phyloP scores from a whole-genome alignment of 768 basidiomycete genomes.

The Panaeolus papilionaceus region DNA sequence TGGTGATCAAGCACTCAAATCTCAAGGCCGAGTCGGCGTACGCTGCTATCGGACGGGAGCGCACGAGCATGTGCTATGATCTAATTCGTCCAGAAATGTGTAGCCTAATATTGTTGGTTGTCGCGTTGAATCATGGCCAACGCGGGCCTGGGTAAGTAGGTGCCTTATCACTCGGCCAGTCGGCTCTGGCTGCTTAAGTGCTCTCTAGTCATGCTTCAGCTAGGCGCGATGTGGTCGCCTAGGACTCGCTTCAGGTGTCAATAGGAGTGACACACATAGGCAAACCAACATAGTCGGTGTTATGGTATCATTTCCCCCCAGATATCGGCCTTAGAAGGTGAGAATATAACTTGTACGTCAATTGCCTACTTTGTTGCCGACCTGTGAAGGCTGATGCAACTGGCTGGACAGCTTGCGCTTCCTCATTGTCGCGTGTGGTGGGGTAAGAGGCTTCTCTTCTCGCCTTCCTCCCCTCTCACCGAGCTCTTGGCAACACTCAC shows the following conservation, averaged over 20 bases:
- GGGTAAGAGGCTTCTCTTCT: conserved; percentile 11
- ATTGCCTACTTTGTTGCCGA: conserved; percentile 1
- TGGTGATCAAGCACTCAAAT: background rate
- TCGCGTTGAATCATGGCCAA: background rate
- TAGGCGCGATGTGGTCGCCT: background rate
- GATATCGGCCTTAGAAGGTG: conserved; percentile 10
- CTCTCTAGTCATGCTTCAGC: background rate
- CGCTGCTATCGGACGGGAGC: background rate
- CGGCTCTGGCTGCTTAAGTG: conserved; percentile 1
- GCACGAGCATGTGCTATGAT: background rate
- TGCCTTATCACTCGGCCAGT: background rate
- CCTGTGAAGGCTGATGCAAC: background rate
- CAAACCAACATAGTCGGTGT: conserved; percentile 3
- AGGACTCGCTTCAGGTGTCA: background rate
- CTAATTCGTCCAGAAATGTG: background rate
- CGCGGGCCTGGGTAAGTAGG: background rate
- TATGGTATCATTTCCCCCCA: background rate
- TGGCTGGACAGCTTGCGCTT: background rate
- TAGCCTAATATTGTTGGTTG: background rate
- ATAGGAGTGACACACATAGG: background rate
- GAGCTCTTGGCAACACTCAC: conserved; percentile 11
- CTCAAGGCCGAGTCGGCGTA: background rate
- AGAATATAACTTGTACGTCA: background rate
- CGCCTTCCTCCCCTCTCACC: conserved; percentile 7
- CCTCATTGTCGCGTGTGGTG: conserved; percentile 10